Conservation (phyloP, 1,139 yeast genomes). For the Candida glucosophila region DNA sequence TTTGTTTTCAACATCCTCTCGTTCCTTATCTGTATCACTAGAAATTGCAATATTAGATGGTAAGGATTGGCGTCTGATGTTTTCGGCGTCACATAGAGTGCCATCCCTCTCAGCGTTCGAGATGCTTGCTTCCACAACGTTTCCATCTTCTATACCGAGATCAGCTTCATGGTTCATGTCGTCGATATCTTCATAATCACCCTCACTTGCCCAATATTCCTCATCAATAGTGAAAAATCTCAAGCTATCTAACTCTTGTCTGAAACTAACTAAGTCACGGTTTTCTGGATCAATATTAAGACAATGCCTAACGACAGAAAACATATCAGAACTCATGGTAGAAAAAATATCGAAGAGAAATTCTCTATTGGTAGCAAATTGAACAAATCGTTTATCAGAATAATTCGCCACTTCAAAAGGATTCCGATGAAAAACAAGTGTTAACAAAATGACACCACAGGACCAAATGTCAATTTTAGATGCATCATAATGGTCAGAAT, state of each 20-base stretch:
- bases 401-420: slow-evolving; percentile 83
- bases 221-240: slow-evolving; percentile 80
- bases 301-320: slow-evolving; percentile 69
- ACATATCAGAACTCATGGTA: slow-evolving; percentile 79
- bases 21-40: no score
- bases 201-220: slow-evolving; percentile 45
- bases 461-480: slow-evolving; percentile 92
- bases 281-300: slow-evolving; percentile 83
- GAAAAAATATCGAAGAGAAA: slow-evolving; percentile 90
- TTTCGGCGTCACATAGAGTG: slow-evolving; percentile 1
- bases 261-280: slow-evolving; percentile 57
- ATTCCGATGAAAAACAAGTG: slow-evolving; percentile 81
- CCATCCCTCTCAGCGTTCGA: slow-evolving; percentile 1
- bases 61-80: slow-evolving; percentile 1
- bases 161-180: slow-evolving; percentile 5
- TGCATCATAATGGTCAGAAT: slow-evolving; percentile 65
- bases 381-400: slow-evolving; percentile 77
- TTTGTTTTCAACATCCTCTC: no score
- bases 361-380: slow-evolving; percentile 82
- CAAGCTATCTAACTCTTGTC: slow-evolving; percentile 49
- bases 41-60: slow-evolving; percentile 1
- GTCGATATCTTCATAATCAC: slow-evolving; percentile 30
- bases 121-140: neutral
- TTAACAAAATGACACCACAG: slow-evolving; percentile 76
- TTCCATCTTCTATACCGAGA: slow-evolving; percentile 1